Evolutionary conservation across 306 rosid species (phyloP).

Genomic region (Quercus bicolor): DNA sequence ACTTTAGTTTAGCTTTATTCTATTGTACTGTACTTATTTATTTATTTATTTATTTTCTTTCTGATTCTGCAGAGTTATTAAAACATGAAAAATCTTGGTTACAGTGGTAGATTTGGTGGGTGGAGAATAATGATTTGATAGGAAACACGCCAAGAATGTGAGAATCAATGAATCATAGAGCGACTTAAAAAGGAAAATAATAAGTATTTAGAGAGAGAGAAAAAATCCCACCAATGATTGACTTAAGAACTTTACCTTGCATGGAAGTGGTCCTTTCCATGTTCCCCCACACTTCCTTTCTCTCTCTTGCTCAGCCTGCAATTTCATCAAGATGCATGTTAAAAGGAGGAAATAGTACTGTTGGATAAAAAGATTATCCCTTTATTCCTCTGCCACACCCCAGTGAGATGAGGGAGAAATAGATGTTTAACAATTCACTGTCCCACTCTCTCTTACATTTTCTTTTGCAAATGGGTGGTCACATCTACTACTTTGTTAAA

Average conservation of each 20-base stretch:
- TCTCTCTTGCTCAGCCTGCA: constrained; percentile 15
- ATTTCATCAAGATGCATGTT: constrained; percentile 19
- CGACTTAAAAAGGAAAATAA: constrained; percentile 30
- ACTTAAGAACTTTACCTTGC: constrained; percentile 31
- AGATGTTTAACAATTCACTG: not conserved
- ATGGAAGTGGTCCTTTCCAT: constrained; percentile 35
- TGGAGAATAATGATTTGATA: constrained; percentile 31
- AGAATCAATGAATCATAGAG: constrained; percentile 26
- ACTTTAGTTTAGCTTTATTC: not conserved
- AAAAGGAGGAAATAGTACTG: constrained; percentile 31
- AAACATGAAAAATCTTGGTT: not conserved
- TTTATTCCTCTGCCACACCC: constrained; percentile 38
- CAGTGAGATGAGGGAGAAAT: constrained; percentile 21
- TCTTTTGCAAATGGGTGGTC: constrained; percentile 30
- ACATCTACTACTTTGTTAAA: constrained; percentile 46
- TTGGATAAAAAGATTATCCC: constrained; percentile 36
- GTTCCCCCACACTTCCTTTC: constrained; percentile 10
- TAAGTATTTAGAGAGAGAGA: not conserved
- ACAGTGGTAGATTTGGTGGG: constrained; percentile 29
- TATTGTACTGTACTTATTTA: not conserved
- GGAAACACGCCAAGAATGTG: not conserved
- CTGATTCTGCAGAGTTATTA: not conserved
- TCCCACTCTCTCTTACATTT: not conserved
- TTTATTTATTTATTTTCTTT: not conserved
- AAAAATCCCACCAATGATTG: constrained; percentile 36